A percentile compares a stretch with the other conserved stretches of the same genome.
These are phyloP conservation scores for Aspergillus cejpii DNA, from an alignment of 2,329 filamentous ascomycete species.

Conservation along the genomic window DNA sequence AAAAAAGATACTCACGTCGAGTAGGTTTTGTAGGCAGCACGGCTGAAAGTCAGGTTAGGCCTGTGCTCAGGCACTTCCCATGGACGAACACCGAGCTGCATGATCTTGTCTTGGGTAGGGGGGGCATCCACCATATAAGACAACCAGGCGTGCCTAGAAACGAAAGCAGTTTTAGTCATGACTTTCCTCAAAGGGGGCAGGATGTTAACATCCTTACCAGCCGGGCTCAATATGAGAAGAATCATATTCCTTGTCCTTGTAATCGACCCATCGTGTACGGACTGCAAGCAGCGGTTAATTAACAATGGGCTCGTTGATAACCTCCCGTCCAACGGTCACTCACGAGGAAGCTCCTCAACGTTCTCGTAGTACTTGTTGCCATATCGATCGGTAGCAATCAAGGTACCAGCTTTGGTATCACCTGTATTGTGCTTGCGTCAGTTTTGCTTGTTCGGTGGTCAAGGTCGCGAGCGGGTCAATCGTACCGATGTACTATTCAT, in stretches of 20 bases:
- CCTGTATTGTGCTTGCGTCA: conserved; percentile 48
- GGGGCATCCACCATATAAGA: conserved; percentile 87
- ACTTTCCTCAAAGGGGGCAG: too few relatives aligned
- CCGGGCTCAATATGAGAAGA: conserved; percentile 74
- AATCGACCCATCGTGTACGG: conserved; percentile 95
- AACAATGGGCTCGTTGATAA: conserved; percentile 9
- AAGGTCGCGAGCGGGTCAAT: conserved; percentile 3
- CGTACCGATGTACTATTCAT: conserved; percentile 41
- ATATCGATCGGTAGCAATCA: conserved; percentile 78
- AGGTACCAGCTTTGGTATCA: conserved; percentile 88
- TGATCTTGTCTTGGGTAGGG: conserved; percentile 66
- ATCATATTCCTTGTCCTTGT: conserved; percentile 69
- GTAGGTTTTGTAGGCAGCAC: conserved; percentile 84
- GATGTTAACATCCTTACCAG: conserved; percentile 49
- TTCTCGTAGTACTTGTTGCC: conserved; percentile 99
- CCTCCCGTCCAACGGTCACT: conserved; percentile 30
- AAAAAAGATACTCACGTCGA: conserved; percentile 65
- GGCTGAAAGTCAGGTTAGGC: conserved; percentile 67
- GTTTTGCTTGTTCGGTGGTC: conserved; percentile 10
- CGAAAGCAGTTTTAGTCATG: not conserved
- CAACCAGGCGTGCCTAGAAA: conserved; percentile 84
- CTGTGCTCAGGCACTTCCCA: conserved; percentile 73
- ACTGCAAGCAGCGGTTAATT: conserved; percentile 48
- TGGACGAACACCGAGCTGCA: conserved; percentile 58
- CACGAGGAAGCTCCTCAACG: conserved; percentile 75